Conservation (phyloP, 768 basidiomycete genomes). For the Pulveroboletus ravenelii region DNA sequence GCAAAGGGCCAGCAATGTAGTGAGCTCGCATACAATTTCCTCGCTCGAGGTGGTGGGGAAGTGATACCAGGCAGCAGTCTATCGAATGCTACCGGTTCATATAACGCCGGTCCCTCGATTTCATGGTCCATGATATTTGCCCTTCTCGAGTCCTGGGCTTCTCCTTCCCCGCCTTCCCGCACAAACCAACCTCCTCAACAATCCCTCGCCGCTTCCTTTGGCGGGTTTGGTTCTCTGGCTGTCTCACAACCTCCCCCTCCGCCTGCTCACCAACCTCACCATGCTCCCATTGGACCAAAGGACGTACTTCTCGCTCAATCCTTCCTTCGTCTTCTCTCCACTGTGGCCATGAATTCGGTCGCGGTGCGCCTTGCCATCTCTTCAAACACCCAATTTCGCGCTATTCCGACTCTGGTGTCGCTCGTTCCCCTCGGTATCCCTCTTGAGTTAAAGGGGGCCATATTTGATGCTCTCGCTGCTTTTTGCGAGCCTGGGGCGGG, state of each 20-base stretch:
- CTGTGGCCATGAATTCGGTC: constrained; percentile 69
- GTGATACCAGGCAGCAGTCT: constrained; percentile 57
- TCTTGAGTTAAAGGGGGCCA: constrained; percentile 82
- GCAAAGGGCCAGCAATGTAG: constrained; percentile 82
- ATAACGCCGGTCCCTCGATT: constrained; percentile 49
- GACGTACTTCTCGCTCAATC: constrained; percentile 77
- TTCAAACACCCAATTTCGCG: constrained; percentile 73
- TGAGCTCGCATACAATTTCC: constrained; percentile 84
- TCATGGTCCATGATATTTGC: constrained; percentile 79
- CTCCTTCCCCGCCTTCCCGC: constrained; percentile 45
- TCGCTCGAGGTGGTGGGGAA: constrained; percentile 72
- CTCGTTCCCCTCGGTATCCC: constrained; percentile 79
- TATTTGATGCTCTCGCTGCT: constrained; percentile 75
- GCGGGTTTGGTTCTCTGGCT: constrained; percentile 28
- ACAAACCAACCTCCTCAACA: constrained; percentile 42
- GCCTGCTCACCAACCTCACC: constrained; percentile 38
- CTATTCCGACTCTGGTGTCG: constrained; percentile 73
- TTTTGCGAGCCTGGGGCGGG: constrained; percentile 84
- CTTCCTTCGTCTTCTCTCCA: constrained; percentile 75
- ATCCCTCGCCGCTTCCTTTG: constrained; percentile 29
- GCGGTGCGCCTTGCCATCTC: constrained; percentile 76
- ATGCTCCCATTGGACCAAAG: constrained; percentile 51
- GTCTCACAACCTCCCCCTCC: constrained; percentile 27
- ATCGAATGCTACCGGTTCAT: constrained; percentile 34
- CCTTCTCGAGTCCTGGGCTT: constrained; percentile 70